Evolutionary conservation across 1,139 yeast species (phyloP), one percentile per base, ranked within the genome.

Genomic region (Protomyces pachydermus): DNA sequence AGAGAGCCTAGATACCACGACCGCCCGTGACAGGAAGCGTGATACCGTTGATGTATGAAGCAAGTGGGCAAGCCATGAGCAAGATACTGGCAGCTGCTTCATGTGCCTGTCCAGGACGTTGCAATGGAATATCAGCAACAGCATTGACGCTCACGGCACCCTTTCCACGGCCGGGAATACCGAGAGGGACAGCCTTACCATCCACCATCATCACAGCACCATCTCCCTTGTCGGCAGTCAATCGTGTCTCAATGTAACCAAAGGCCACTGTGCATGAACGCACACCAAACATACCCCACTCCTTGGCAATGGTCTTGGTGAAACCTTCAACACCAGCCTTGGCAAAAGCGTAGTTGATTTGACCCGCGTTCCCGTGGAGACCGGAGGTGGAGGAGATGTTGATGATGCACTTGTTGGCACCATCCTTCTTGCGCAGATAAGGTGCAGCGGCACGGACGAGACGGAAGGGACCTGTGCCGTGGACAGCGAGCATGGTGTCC

Each of bases 361-460:
- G 98, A 62, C 98, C 98, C 77, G 91, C 93, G 80, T 88, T 90
- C 71, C 98, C 98, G 76, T 93, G 93, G 71, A 93, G 91, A 72
- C 98, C 98, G 14, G 98, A 91, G 37, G 98, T 93, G 34, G 97
- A 90, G 50, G 97, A 82, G 61, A 96, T 88, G 77, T 93, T 93
- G 71, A 93, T 82, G 68, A 93, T 86, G 71, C 86, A 53, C 42
- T 54, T 53, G 37, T 56, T 56, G 34, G 58, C 58, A 20, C 58
- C 64, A 50, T 60, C 58, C 54, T 60, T 60, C 50, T 54, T 60
- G 18, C 64, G 54, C 18, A 60, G 38, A 28, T 60, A 54, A 14
- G 58, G 58, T 3, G 64, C 64, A 14, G 95, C 97, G 67, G 93
- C 87, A 75, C 89, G 87, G 71, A 91, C 84, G 75, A 93, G 83